Evolutionary conservation across 805 yeast species (phyloP).

Genomic region (Isabelozyma heimii): DNA sequence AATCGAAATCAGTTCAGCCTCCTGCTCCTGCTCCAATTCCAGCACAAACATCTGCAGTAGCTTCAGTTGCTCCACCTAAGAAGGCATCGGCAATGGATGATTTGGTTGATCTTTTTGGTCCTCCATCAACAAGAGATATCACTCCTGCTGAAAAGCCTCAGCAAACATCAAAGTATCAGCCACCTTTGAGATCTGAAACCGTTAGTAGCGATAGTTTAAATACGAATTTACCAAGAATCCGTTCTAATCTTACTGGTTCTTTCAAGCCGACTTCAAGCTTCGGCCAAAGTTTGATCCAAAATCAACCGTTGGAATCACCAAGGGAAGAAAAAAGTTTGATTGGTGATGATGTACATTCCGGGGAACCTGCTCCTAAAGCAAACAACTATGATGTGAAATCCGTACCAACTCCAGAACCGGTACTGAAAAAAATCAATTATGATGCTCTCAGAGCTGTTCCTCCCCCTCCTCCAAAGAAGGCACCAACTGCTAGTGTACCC

Average conservation of each 20-base stretch:
- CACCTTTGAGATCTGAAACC: slow-evolving; percentile 11
- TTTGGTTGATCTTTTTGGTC: slow-evolving; percentile 49
- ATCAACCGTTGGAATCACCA: slow-evolving; percentile 13
- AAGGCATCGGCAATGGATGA: slow-evolving; percentile 63
- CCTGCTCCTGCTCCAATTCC: slow-evolving; percentile 9
- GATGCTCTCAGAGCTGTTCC: slow-evolving; percentile 51
- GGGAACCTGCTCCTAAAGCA: slow-evolving; percentile 12
- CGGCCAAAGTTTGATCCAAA: slow-evolving; percentile 66
- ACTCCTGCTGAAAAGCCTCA: slow-evolving; percentile 6
- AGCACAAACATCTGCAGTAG: slow-evolving; percentile 4
- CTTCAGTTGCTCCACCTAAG: slow-evolving; percentile 8
- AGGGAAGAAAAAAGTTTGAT: slow-evolving; percentile 24
- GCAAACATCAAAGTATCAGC: slow-evolving; percentile 10
- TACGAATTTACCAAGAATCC: slow-evolving; percentile 29
- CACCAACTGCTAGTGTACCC: slow-evolving; percentile 15
- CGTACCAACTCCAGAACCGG: slow-evolving; percentile 9
- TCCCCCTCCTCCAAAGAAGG: slow-evolving; percentile 34
- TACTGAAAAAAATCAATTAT: slow-evolving; percentile 37
- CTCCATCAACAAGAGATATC: slow-evolving; percentile 18
- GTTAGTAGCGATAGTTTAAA: slow-evolving; percentile 33
- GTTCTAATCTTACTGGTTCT: slow-evolving; percentile 32
- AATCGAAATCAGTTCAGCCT: background rate
- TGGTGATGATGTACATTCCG: slow-evolving; percentile 26
- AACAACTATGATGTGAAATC: slow-evolving; percentile 7
- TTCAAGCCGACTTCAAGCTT: slow-evolving; percentile 84